phyloP scores from a whole-genome alignment of 257 asterid genomes.

The Nyctanthes arbortristis region DNA sequence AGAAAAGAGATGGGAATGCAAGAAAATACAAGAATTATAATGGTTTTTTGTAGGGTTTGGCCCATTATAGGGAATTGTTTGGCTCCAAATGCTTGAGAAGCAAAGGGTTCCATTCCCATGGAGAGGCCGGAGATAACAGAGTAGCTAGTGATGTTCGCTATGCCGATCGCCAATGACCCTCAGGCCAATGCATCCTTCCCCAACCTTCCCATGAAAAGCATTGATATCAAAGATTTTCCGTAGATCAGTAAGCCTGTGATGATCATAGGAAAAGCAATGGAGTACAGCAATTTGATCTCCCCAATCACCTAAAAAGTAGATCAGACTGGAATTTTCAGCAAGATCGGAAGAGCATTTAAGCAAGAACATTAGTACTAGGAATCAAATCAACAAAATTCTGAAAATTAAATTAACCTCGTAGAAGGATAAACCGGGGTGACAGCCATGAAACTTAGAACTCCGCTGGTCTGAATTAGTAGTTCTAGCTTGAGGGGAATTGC shows the following conservation, averaged over 20 bases:
- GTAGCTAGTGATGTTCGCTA: constrained; percentile 78
- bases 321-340: not conserved
- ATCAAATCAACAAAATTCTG: not conserved
- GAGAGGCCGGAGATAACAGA: constrained; percentile 72
- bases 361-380: not conserved
- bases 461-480: constrained; percentile 18
- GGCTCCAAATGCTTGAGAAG: constrained; percentile 80
- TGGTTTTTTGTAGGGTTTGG: constrained; percentile 57
- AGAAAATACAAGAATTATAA: constrained; percentile 40
- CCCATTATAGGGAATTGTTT: constrained; percentile 50
- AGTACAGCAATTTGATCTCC: constrained; percentile 58
- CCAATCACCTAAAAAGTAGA: constrained; percentile 35
- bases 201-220: constrained; percentile 63
- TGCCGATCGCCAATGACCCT: constrained; percentile 66
- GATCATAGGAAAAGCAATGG: constrained; percentile 70
- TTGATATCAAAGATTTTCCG: constrained; percentile 62
- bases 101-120: constrained; percentile 68
- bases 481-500: not conserved
- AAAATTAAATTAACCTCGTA: constrained; percentile 39
- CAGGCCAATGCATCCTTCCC: constrained; percentile 74
- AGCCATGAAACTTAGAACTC: constrained; percentile 10
- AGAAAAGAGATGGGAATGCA: constrained; percentile 62
- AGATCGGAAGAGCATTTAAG: not conserved
- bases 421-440: constrained; percentile 26
- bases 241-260: constrained; percentile 55